Evolutionary conservation across 23 red algal species (phyloP).

Genomic region (Gracilaria caudata): DNA sequence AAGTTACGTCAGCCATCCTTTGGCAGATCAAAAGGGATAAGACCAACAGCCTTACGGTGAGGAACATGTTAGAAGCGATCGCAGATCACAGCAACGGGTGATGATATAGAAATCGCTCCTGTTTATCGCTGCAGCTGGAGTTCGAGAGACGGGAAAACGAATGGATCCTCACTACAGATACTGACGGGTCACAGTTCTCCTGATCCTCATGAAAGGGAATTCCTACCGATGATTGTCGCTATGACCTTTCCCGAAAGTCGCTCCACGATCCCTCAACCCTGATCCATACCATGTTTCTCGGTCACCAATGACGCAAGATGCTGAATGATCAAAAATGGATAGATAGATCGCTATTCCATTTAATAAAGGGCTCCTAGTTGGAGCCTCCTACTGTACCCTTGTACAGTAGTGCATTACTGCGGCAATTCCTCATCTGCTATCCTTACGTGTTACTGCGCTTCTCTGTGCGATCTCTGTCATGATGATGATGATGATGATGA

Average conservation of each 20-base stretch:
- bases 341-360: no score
- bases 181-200: background rate
- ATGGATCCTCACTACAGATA: background rate
- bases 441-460: no score
- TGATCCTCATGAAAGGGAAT: background rate
- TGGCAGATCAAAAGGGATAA: background rate
- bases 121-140: background rate
- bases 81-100: background rate
- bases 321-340: no score
- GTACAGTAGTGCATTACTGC: no score
- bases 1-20: constrained; percentile 19
- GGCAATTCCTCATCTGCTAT: no score
- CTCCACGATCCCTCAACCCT: no score
- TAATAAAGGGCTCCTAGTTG: no score
- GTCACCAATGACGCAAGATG: no score
- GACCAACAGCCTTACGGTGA: background rate
- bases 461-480: no score
- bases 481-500: no score
- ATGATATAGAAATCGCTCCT: background rate
- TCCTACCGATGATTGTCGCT: background rate
- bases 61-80: background rate
- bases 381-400: no score
- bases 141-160: background rate
- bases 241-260: background rate
- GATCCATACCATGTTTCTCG: no score